Conservation (phyloP, 2,329 filamentous ascomycete species). For the Gyromitra esculenta region DNA sequence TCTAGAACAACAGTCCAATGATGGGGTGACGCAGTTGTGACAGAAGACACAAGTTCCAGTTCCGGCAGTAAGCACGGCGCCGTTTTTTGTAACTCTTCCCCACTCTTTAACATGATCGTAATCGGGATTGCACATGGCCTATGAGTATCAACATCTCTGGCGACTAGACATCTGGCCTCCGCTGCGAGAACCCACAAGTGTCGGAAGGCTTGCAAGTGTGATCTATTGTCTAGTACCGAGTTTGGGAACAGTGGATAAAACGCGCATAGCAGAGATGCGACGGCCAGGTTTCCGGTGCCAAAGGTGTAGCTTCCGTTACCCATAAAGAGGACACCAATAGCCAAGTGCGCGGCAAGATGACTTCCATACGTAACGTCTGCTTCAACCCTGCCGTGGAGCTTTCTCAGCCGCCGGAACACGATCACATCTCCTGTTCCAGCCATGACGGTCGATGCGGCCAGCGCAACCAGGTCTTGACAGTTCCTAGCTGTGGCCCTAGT, state of each 20-base stretch:
- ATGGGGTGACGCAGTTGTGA: constrained; percentile 71
- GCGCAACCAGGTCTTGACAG: constrained; percentile 86
- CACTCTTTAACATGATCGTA: constrained; percentile 70
- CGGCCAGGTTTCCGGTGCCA: constrained; percentile 84
- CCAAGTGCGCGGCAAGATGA: constrained; percentile 90
- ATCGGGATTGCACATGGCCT: constrained; percentile 80
- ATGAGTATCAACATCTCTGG: constrained; percentile 84
- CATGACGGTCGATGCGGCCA: constrained; percentile 89
- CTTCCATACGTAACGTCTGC: constrained; percentile 88
- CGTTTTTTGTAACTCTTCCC: constrained; percentile 59
- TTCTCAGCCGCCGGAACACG: constrained; percentile 83
- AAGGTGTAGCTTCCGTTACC: constrained; percentile 94
- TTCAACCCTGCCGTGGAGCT: constrained; percentile 87
- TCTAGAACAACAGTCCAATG: constrained; percentile 87
- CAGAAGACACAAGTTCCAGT: constrained; percentile 69
- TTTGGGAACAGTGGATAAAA: constrained; percentile 95
- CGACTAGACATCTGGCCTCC: constrained; percentile 86
- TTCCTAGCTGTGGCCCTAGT: constrained; percentile 84
- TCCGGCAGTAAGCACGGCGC: constrained; percentile 72
- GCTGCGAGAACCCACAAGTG: constrained; percentile 97
- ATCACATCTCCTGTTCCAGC: constrained; percentile 90
- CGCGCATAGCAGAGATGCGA: constrained; percentile 84
- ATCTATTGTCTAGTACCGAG: constrained; percentile 89
- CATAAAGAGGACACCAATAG: constrained; percentile 88
- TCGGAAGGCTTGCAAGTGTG: constrained; percentile 93